These are phyloP conservation scores for Hsuehochloa calcarea DNA, from an alignment of 176 grass and related monocot genomes.

Conservation along the genomic window DNA sequence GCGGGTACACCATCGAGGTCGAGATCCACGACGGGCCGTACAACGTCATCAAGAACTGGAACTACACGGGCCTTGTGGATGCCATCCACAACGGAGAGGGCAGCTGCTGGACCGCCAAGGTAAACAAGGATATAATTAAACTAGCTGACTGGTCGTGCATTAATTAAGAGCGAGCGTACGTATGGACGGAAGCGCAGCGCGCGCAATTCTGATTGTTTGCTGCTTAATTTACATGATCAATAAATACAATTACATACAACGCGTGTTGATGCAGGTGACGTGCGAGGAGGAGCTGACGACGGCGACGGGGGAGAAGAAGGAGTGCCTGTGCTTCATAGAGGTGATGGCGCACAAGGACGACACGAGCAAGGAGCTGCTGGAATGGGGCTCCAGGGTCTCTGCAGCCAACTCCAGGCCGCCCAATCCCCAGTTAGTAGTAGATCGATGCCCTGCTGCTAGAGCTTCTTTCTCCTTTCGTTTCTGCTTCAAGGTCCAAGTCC, in stretches of 20 bases:
- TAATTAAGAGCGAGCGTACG: too few species aligned
- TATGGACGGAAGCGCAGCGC: too few species aligned
- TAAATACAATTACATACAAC: too few species aligned
- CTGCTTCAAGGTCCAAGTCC: too few species aligned
- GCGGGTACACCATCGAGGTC: conserved; percentile 89
- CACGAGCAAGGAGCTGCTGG: conserved; percentile 58
- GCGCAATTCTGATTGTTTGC: neutral
- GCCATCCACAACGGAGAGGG: conserved; percentile 76
- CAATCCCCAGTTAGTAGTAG: conserved; percentile 43
- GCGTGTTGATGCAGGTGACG: neutral
- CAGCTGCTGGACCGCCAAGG: conserved; percentile 65
- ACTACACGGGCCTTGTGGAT: conserved; percentile 62
- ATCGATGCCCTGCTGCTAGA: too few species aligned
- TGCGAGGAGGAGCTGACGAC: conserved; percentile 48
- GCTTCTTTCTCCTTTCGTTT: too few species aligned
- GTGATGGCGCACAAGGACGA: conserved; percentile 53
- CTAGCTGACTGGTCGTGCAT: too few species aligned
- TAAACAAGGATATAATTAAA: neutral
- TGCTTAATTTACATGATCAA: neutral
- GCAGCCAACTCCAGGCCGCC: conserved; percentile 48
- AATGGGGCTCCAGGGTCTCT: conserved; percentile 56
- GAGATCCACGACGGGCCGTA: conserved; percentile 86
- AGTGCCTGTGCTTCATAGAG: conserved; percentile 57
- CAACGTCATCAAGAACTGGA: conserved; percentile 96
- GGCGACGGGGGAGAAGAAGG: neutral